Evolutionary conservation across 2,329 filamentous ascomycete genomes (phyloP), one percentile per base, ranked within the genome.

Genomic region (Cladobotryum protrusum): DNA sequence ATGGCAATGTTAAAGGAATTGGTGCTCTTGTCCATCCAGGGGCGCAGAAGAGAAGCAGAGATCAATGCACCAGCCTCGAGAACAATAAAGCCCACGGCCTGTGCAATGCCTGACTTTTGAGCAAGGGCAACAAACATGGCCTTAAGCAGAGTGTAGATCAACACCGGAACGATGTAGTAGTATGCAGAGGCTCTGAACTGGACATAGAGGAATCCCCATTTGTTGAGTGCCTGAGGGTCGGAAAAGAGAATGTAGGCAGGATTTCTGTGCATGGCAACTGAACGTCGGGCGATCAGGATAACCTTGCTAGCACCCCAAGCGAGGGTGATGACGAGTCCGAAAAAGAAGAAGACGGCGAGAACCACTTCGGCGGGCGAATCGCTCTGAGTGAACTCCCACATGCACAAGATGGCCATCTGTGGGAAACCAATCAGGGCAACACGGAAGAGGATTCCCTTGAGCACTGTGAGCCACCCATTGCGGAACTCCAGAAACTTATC

Each of bases 21-120:
- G 54, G 89, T 96, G 73, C 91, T 92, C 82, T 96, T 96, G 77
- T 96, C 92, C 92, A 97, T 97, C 86, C 89, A 97, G 15, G 92
- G 92, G 53, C 89, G 85, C 58, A 96, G 73, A 48, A 95, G 85
- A 53, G 83, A 86, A 49, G 89, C 83, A 18, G 72, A 82, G 59
- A 96, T 86, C 50, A 97, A 77, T 59, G 87, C 85, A 47, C 70
- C 81, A 2, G 85, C 85, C 69, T 97, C 92, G 50, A 96, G 82
- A 52, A 96, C 75, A 37, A 97, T 75, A 51, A 96, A 78, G 14
- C 85, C 87, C 51, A 96, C 76, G 9, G 89, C 89, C 69, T 96
- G 90, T 17, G 85, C 83, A 4, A 81, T 79, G 32, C 83, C 81
- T 33, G 75, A 80, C 40, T 73, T 72, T 67, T 97, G 92, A 24